Base-by-base conservation (phyloP, 768 basidiomycete species). In the Rhodotorula diobovata region DNA sequence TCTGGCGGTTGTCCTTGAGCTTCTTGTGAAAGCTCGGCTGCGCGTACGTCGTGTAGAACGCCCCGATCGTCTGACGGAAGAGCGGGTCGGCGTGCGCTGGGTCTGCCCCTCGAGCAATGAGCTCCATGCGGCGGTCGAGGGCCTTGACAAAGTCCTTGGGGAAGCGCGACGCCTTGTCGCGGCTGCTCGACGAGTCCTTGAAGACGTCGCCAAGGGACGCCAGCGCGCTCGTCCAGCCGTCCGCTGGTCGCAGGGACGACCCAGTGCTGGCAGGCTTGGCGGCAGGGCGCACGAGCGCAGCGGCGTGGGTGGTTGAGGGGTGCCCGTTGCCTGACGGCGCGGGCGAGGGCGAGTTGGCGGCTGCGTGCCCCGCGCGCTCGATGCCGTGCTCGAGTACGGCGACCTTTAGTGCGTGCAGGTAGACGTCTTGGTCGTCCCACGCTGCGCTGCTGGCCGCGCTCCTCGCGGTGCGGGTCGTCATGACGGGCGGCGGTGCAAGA, bases 1-100 rank as follows among this genome's bases (percentile, higher is more conserved):
- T 91, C 82, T 95, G 96, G 57, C 96, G 86, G 80, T 91, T 94
- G 80, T 97, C 94, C 81, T 92, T 91, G 87, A 97, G 89, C 77
- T 93, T 90, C 46, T 87, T 85, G 67, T 89, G 87, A 83, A 96
- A 95, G 50, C 84, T 85, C 37, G 91, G 89, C 68, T 90, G 87
- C 80, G 88, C 87, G 80, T 90, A 91, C 71, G 92, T 90, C 21
- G 89, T 89, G 79, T 93, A 97, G 81, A 97, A 97, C 45, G 90
- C 88, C 66, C 89, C 94, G 84, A 95, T 89, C 2, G 91, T 92
- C 66, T 91, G 85, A 41, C 95, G 87, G 28, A 93, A 88, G 43
- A 93, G 83, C 77, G 93, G 91, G 79, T 96, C 94, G 23, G 54
- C 32, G 65, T 68, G 61, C 2, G 39, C 43, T 18, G 90, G 81